Evolutionary conservation across 1,139 yeast genomes (phyloP).

Genomic region (Suhomyces wounanorum): DNA sequence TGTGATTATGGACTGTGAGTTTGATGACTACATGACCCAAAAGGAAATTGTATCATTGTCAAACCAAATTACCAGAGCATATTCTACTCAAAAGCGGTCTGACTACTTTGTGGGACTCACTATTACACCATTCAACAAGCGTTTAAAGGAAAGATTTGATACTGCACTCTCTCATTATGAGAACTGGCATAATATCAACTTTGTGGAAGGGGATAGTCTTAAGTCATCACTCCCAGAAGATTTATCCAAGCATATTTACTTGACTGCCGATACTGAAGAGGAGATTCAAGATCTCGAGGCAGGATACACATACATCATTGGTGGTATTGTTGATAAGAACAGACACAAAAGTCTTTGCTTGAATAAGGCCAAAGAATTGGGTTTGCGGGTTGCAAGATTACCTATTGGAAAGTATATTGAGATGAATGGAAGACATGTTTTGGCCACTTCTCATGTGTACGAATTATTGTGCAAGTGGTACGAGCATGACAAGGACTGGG

Average conservation of each 20-base stretch:
- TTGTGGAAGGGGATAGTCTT: slow-evolving; percentile 50
- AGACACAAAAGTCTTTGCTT: slow-evolving; percentile 82
- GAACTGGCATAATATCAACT: slow-evolving; percentile 65
- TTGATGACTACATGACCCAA: slow-evolving; percentile 85
- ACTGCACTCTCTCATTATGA: slow-evolving; percentile 57
- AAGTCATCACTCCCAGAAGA: slow-evolving; percentile 36
- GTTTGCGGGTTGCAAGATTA: slow-evolving; percentile 71
- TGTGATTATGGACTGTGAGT: slow-evolving; percentile 81
- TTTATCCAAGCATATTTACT: slow-evolving; percentile 55
- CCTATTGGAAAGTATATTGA: slow-evolving; percentile 88
- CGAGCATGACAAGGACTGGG: slow-evolving; percentile 75
- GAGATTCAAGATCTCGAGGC: slow-evolving; percentile 60
- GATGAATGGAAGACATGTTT: slow-evolving; percentile 80
- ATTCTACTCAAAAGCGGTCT: slow-evolving; percentile 73
- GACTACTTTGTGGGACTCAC: slow-evolving; percentile 58
- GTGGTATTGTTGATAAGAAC: slow-evolving; percentile 96
- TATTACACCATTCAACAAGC: slow-evolving; percentile 67
- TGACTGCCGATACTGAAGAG: slow-evolving; percentile 87
- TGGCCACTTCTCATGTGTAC: slow-evolving; percentile 93
- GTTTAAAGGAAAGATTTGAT: slow-evolving; percentile 69
- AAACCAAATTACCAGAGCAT: slow-evolving; percentile 78
- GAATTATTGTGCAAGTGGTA: slow-evolving; percentile 83
- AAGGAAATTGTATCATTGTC: slow-evolving; percentile 78
- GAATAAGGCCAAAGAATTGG: slow-evolving; percentile 75
- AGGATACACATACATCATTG: slow-evolving; percentile 78